Percentiles rank a stretch among this genome's conserved stretches.
Evolutionary conservation across 495 filamentous ascomycete species (phyloP).

Genomic region (Sabuloglossum arenarium): DNA sequence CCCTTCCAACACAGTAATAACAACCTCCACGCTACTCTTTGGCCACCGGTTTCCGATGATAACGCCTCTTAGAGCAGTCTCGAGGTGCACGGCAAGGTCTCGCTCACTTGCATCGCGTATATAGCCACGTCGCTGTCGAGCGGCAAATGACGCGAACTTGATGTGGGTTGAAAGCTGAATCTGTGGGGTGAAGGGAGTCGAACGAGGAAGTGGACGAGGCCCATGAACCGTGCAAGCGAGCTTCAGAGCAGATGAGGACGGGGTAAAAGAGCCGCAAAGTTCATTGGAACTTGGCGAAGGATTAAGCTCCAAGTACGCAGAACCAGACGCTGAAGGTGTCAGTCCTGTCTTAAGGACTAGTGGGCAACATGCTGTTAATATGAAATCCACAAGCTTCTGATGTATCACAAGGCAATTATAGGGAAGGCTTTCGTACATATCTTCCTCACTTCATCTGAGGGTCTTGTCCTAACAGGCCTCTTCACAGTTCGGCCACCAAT

Average conservation of each 20-base stretch:
- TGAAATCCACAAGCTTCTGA: background rate
- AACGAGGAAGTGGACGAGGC: conserved; percentile 73
- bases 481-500: conserved; percentile 17
- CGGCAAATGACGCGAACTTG: conserved; percentile 91
- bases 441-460: conserved; percentile 48
- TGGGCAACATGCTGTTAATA: background rate
- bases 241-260: conserved; percentile 48
- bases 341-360: conserved; percentile 79
- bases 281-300: conserved; percentile 27
- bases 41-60: conserved; percentile 90
- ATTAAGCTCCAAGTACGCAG: conserved; percentile 80
- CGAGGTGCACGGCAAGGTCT: conserved; percentile 76
- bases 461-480: conserved; percentile 29
- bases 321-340: conserved; percentile 82
- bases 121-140: conserved; percentile 61
- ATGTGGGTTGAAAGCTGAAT: conserved; percentile 78
- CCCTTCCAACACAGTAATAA: conserved; percentile 80
- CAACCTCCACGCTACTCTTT: conserved; percentile 84
- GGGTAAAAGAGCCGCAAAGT: conserved; percentile 13
- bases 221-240: conserved; percentile 84
- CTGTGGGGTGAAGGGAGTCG: conserved; percentile 72
- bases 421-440: conserved; percentile 43
- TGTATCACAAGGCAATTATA: background rate
- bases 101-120: conserved; percentile 70
- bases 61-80: conserved; percentile 71